Evolutionary conservation across 495 filamentous ascomycete species (phyloP).

Genomic region (Aspergillus olivimuriae): DNA sequence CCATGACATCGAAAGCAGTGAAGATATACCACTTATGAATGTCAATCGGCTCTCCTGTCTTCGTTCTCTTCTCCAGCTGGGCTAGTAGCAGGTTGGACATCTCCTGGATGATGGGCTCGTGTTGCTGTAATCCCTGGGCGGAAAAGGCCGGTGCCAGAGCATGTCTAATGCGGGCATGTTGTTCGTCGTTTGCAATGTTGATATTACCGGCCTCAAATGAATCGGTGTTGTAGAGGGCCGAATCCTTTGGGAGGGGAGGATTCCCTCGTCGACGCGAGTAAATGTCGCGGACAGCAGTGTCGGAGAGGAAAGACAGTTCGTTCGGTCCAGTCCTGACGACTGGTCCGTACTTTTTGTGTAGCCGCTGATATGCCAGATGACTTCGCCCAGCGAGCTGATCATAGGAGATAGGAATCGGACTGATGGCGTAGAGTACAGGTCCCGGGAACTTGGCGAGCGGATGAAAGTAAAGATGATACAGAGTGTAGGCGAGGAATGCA

Average conservation of each 20-base stretch:
- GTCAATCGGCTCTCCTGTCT: conserved; percentile 17
- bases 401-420: conserved; percentile 11
- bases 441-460: conserved; percentile 6
- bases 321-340: conserved; percentile 50
- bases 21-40: conserved; percentile 34
- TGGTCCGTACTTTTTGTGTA: conserved; percentile 47
- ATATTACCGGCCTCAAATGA: conserved; percentile 14
- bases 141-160: conserved; percentile 46
- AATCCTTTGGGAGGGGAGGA: conserved; percentile 6
- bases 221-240: conserved; percentile 9
- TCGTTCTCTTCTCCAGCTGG: conserved; percentile 19
- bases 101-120: conserved; percentile 39
- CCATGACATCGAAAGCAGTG: conserved; percentile 43
- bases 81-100: conserved; percentile 35
- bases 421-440: conserved; percentile 13
- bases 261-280: conserved; percentile 41
- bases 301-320: conserved; percentile 43
- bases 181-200: conserved; percentile 30
- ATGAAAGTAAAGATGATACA: not conserved
- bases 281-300: conserved; percentile 53
- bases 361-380: conserved; percentile 22
- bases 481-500: no score
- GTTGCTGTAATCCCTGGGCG: conserved; percentile 38
- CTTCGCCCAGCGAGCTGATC: conserved; percentile 18
- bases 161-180: conserved; percentile 42